These are phyloP conservation scores for Penicillium waksmanii DNA, from an alignment of 495 filamentous ascomycete genomes.

Conservation along the genomic window DNA sequence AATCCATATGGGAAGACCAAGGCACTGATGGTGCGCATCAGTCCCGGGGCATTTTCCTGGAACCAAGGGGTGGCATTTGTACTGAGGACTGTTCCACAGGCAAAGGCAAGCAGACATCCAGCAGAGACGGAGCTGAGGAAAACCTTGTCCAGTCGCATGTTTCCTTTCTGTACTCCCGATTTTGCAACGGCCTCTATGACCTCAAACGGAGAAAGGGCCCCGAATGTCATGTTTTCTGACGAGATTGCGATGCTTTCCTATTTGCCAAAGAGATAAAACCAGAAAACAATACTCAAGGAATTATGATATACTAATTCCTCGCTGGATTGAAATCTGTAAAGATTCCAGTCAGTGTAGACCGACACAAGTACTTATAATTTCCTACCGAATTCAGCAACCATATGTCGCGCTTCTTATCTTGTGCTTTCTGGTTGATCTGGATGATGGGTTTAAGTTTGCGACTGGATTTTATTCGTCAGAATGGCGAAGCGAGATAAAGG, in stretches of 20 bases:
- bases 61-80: constrained; percentile 62
- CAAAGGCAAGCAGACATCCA: constrained; percentile 57
- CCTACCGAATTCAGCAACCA: too few relatives aligned
- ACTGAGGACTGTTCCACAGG: constrained; percentile 54
- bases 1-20: constrained; percentile 63
- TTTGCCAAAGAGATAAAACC: neutral
- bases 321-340: too few relatives aligned
- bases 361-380: too few relatives aligned
- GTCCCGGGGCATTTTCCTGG: constrained; percentile 60
- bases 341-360: too few relatives aligned
- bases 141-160: constrained; percentile 57
- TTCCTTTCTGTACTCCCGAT: constrained; percentile 52
- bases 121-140: constrained; percentile 58
- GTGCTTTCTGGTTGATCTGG: too few relatives aligned
- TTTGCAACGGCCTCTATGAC: constrained; percentile 50
- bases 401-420: too few relatives aligned
- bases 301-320: neutral
- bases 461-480: too few relatives aligned
- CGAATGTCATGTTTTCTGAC: constrained; percentile 27
- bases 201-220: constrained; percentile 49
- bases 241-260: neutral
- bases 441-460: too few relatives aligned
- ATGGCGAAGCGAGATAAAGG: neutral
- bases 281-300: neutral
- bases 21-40: constrained; percentile 59